Evolutionary conservation across 345 rosid species (phyloP).

Genomic region (Brassica juncea): DNA sequence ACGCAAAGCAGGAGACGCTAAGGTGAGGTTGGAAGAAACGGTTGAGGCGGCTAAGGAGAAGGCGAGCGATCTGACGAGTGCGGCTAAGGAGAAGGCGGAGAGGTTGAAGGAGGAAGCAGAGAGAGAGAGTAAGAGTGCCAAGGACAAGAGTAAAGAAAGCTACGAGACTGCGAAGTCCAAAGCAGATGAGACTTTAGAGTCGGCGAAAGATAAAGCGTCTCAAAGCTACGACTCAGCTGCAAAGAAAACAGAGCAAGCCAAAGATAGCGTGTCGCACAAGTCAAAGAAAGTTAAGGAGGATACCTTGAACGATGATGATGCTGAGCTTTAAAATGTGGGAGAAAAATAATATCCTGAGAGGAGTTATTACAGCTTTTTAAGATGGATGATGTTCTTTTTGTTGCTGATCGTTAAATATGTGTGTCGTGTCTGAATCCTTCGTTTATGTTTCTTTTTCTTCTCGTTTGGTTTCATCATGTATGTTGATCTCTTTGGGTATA

Average conservation of each 20-base stretch:
- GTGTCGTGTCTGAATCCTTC: neutral
- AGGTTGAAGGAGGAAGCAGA: conserved; percentile 33
- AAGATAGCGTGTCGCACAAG: conserved; percentile 30
- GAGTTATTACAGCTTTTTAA: neutral
- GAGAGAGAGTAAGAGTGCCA: conserved; percentile 20
- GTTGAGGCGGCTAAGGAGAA: conserved; percentile 36
- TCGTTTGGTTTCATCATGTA: neutral
- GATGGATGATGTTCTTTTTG: neutral
- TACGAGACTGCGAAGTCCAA: conserved; percentile 29
- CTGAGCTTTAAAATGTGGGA: conserved; percentile 25
- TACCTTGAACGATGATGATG: conserved; percentile 30
- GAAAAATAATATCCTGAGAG: neutral
- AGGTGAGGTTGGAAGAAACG: conserved; percentile 33
- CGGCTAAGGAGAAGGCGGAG: conserved; percentile 39
- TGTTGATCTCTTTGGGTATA: conserved; percentile 9
- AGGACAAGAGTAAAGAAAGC: conserved; percentile 37
- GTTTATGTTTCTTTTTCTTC: neutral
- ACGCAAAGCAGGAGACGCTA: conserved; percentile 35
- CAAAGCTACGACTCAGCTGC: conserved; percentile 34
- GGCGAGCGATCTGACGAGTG: conserved; percentile 27
- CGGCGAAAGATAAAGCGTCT: conserved; percentile 37
- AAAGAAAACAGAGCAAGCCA: conserved; percentile 35
- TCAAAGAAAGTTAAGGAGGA: conserved; percentile 40
- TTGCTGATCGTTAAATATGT: conserved; percentile 8
- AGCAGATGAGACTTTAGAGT: conserved; percentile 28